phyloP scores from a whole-genome alignment of 1,139 yeast species.

The Geotrichum macrosporum region DNA sequence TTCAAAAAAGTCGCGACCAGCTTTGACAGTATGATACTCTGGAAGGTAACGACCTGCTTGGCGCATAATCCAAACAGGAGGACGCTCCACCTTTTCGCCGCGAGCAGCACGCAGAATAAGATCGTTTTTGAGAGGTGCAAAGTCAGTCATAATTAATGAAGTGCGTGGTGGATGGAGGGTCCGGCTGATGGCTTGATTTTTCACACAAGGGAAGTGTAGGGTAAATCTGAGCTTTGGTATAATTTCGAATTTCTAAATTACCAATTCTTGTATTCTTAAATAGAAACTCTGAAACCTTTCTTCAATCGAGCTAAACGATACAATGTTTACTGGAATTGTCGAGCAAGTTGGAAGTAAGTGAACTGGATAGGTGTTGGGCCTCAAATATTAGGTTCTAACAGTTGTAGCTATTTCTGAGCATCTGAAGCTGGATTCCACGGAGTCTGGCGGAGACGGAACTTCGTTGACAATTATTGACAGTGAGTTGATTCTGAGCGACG shows the following conservation, averaged over 20 bases:
- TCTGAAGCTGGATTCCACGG: conserved; percentile 48
- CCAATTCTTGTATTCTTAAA: too few relatives aligned
- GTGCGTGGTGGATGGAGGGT: too few relatives aligned
- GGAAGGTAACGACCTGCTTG: conserved; percentile 69
- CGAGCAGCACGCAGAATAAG: conserved; percentile 81
- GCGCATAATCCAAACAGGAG: conserved; percentile 98
- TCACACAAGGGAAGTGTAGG: too few relatives aligned
- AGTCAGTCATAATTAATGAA: conserved; percentile 1
- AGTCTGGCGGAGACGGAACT: conserved; percentile 74
- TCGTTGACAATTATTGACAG: conserved; percentile 67
- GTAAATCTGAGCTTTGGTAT: too few relatives aligned
- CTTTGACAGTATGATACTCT: conserved; percentile 88
- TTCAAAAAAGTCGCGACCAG: conserved; percentile 82
- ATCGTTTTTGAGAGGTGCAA: conserved; percentile 65
- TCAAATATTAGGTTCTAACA: too few relatives aligned
- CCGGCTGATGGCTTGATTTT: too few relatives aligned
- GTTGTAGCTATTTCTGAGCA: conserved; percentile 50
- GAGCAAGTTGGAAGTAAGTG: conserved; percentile 65
- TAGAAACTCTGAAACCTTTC: too few relatives aligned
- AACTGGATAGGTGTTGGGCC: conserved; percentile 29
- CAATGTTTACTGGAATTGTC: conserved; percentile 92
- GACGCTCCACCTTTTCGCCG: conserved; percentile 84
- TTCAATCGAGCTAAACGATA: conserved; percentile 1
- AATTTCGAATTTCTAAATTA: too few relatives aligned
- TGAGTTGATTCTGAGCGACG: conserved; percentile 61